Evolutionary conservation across 2,329 filamentous ascomycete genomes (phyloP).

Genomic region (Aspergillus vadensis): DNA sequence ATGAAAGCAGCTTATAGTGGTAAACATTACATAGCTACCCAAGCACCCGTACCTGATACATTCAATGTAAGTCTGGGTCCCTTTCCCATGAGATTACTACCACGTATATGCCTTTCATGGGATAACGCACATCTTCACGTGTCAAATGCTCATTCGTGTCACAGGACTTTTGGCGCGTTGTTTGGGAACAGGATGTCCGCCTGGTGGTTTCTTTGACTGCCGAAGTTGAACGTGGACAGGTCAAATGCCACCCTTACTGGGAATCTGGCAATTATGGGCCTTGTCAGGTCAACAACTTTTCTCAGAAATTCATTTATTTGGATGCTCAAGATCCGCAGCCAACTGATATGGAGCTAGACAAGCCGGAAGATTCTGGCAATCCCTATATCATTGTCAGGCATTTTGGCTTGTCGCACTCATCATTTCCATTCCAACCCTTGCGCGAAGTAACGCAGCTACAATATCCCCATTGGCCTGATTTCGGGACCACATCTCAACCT

Average conservation of each 20-base stretch:
- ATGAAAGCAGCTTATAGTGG: conserved; percentile 77
- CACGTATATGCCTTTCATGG: not conserved
- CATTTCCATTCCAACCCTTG: conserved; percentile 78
- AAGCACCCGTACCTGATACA: conserved; percentile 88
- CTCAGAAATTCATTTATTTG: conserved; percentile 79
- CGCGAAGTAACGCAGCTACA: conserved; percentile 94
- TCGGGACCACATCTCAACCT: conserved; percentile 87
- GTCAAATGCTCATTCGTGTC: conserved; percentile 6
- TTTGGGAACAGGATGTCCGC: conserved; percentile 95
- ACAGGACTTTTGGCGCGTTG: conserved; percentile 94
- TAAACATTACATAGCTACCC: conserved; percentile 93
- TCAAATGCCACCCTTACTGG: conserved; percentile 97
- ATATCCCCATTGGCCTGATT: conserved; percentile 96
- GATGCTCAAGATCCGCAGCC: conserved; percentile 59
- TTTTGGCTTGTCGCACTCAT: conserved; percentile 76
- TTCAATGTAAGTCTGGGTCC: conserved; percentile 70
- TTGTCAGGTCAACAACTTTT: conserved; percentile 73
- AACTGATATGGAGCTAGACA: conserved; percentile 32
- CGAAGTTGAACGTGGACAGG: conserved; percentile 86
- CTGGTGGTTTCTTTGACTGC: conserved; percentile 97
- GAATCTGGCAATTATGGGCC: conserved; percentile 74
- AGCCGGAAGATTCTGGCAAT: conserved; percentile 37
- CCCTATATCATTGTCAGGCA: conserved; percentile 83
- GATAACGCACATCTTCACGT: not conserved
- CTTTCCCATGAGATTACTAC: not conserved